Conservation (phyloP, 257 asterid genomes). For the Verbena officinalis region DNA sequence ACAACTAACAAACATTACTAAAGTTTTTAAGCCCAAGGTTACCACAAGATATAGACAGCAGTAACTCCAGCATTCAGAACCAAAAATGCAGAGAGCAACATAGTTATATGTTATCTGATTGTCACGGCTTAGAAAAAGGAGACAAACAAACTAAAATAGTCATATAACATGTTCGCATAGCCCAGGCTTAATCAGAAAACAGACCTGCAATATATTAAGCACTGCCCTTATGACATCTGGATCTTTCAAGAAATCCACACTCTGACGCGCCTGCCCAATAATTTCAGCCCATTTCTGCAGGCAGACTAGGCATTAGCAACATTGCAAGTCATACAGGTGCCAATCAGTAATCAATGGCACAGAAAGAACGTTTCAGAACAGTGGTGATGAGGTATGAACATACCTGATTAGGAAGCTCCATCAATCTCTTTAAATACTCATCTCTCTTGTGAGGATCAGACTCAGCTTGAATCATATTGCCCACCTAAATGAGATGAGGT, state of each 20-base stretch:
- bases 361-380: slow-evolving; percentile 20
- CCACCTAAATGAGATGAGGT: slow-evolving; percentile 60
- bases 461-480: slow-evolving; percentile 94
- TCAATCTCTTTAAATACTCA: slow-evolving; percentile 86
- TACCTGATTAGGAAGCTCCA: slow-evolving; percentile 96
- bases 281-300: slow-evolving; percentile 98
- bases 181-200: slow-evolving; percentile 24
- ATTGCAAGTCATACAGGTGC: slow-evolving; percentile 5
- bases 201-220: slow-evolving; percentile 94
- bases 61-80: slow-evolving; percentile 4
- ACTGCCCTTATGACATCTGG: slow-evolving; percentile 87
- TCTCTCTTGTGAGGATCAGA: slow-evolving; percentile 89
- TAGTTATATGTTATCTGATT: background rate
- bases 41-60: background rate
- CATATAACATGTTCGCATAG: background rate
- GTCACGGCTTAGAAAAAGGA: slow-evolving; percentile 5
- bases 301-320: slow-evolving; percentile 35
- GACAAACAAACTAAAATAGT: slow-evolving; percentile 5
- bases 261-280: slow-evolving; percentile 88
- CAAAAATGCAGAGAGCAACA: background rate
- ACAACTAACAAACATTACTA: too few relatives aligned
- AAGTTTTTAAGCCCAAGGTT: background rate
- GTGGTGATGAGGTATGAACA: slow-evolving; percentile 14
- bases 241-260: slow-evolving; percentile 90
- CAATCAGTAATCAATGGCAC: slow-evolving; percentile 4